Evolutionary conservation across 1,139 yeast species (phyloP), one percentile per base, ranked within the genome.

Genomic region (Saccharomyces hybrid): DNA sequence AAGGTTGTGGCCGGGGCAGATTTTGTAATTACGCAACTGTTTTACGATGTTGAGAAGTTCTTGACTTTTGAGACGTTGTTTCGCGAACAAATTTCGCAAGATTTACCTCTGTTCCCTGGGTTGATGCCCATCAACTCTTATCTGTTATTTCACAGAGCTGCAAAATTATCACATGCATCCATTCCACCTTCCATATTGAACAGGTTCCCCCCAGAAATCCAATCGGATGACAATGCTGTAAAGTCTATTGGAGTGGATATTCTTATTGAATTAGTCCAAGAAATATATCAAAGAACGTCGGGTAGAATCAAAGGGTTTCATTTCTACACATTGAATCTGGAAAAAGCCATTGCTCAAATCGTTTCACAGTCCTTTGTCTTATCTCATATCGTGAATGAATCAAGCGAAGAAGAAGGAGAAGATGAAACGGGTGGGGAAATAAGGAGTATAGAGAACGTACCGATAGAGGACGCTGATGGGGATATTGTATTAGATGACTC

Each of bases 111-210:
- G 48, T 79, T 93, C 51, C 99, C 99, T 0, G 99, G 99, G 1
- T 75, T 93, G 61, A 87, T 93, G 95, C 99, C 99, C n/a, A 84
- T 95, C 42, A 90, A 91, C 63, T 91, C 97, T 2, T 90, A 83
- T 69, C 82, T 83, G 61, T 82, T 91, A 49, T 90, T 93, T 66
- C 81, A 86, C 56, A 81, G 99, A 66, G 96, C 97, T 19, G 83
- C 97, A 13, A 88, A 87, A 66, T 75, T 95, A 55, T 86, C 96
- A 25, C 96, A 90, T 72, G 97, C 98, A 1, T 78, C 86, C 1
- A 84, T 93, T 55, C 99, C 99, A 0, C 68, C 70, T 25, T 55
- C 67, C 0, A 70, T 85, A 27, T 71, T 86, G 53, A 77, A 73
- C 23, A 68, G 71, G 51, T 78, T 86, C 60, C 80, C 84, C 7